Percentiles rank a stretch among this genome's conserved stretches.
These are phyloP conservation scores for Epichloe hybrida DNA, from an alignment of 2,329 filamentous ascomycete genomes.

Conservation along the genomic window DNA sequence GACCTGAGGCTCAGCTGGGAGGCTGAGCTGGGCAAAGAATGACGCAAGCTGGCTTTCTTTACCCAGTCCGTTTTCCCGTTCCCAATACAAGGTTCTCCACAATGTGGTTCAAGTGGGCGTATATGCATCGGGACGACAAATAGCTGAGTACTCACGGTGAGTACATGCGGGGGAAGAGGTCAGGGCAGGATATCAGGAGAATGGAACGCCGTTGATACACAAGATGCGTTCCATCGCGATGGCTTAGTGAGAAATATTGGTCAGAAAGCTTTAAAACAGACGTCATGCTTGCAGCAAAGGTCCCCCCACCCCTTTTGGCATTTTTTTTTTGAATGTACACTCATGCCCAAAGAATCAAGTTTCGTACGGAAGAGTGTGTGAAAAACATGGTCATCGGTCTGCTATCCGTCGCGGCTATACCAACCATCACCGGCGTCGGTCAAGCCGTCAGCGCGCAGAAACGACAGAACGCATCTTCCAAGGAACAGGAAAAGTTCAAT, in stretches of 20 bases:
- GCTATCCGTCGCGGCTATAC: conserved; percentile 37
- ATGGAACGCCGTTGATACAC: not conserved
- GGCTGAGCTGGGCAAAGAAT: not conserved
- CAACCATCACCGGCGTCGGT: conserved; percentile 41
- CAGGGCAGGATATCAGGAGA: not conserved
- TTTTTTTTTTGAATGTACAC: too few species aligned
- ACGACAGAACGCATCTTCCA: conserved; percentile 35
- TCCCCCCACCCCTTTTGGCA: too few species aligned
- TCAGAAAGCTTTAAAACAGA: not conserved
- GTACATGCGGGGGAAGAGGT: not conserved
- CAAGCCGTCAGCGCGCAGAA: conserved; percentile 44
- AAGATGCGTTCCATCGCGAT: not conserved
- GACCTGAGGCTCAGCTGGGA: not conserved
- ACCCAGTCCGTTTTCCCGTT: too few species aligned
- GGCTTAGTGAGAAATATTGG: not conserved
- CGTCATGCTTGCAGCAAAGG: not conserved
- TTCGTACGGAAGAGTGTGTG: too few species aligned
- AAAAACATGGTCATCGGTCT: conserved; percentile 36
- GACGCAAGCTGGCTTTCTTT: not conserved
- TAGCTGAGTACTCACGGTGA: too few species aligned
- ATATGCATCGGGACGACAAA: too few species aligned
- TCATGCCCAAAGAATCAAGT: too few species aligned
- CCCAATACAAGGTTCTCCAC: too few species aligned
- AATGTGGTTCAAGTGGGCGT: too few species aligned
- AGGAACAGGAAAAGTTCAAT: conserved; percentile 42